Evolutionary conservation across 495 filamentous ascomycete genomes (phyloP).

Genomic region (Penicillium angulare): DNA sequence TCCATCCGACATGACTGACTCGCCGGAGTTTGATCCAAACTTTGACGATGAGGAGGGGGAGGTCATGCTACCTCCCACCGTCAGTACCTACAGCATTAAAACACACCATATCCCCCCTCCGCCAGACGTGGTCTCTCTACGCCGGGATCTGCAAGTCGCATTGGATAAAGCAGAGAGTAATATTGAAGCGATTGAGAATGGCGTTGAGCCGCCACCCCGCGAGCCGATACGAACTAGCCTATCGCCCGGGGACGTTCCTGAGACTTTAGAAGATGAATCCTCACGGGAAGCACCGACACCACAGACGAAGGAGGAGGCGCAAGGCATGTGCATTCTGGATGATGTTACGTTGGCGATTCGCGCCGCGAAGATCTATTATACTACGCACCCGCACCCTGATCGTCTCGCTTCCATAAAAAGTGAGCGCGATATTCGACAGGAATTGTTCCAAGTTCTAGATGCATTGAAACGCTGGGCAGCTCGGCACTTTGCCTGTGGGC

Average conservation of each 20-base stretch:
- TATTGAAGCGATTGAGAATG: conserved; percentile 50
- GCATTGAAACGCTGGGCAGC: conserved; percentile 86
- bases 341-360: conserved; percentile 90
- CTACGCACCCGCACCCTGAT: conserved; percentile 75
- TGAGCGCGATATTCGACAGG: conserved; percentile 75
- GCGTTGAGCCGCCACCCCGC: conserved; percentile 30
- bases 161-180: conserved; percentile 67
- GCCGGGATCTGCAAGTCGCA: conserved; percentile 67
- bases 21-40: conserved; percentile 49
- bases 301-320: conserved; percentile 76
- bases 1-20: conserved; percentile 47
- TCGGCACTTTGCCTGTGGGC: conserved; percentile 81
- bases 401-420: conserved; percentile 81
- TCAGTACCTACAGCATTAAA: conserved; percentile 90
- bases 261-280: conserved; percentile 36
- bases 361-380: conserved; percentile 94
- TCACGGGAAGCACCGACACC: conserved; percentile 28
- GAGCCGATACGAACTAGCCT: conserved; percentile 34
- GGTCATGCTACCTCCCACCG: conserved; percentile 88
- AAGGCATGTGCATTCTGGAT: conserved; percentile 88
- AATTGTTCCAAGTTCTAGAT: conserved; percentile 82
- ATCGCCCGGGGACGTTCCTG: conserved; percentile 29
- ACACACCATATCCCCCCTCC: conserved; percentile 84
- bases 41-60: conserved; percentile 60
- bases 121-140: conserved; percentile 74